Conservation (phyloP, 768 basidiomycete species). For the Panus rudis region DNA sequence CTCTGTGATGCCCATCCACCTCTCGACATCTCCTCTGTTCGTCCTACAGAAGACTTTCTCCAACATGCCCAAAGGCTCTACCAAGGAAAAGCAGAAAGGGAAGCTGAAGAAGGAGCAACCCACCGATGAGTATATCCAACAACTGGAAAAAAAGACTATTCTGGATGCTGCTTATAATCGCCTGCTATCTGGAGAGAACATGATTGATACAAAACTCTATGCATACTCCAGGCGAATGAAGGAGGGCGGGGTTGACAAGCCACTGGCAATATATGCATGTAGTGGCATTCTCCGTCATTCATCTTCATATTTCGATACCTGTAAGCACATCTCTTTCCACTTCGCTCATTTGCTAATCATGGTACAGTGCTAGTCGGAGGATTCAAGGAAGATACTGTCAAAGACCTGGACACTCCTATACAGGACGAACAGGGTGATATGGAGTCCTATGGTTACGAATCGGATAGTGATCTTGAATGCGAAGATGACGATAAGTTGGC, state of each 20-base stretch:
- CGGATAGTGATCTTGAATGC: not conserved
- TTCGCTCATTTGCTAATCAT: not conserved
- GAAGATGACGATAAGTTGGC: not conserved
- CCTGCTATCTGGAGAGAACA: not conserved
- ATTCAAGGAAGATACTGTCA: not conserved
- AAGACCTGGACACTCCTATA: not conserved
- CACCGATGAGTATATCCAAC: too few species aligned
- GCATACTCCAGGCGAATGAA: not conserved
- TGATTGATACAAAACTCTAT: not conserved
- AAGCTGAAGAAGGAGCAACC: too few species aligned
- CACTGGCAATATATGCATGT: not conserved
- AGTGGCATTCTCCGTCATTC: not conserved
- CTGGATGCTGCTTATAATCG: not conserved
- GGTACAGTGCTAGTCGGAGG: not conserved
- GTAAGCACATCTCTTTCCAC: not conserved
- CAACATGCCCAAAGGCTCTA: too few species aligned
- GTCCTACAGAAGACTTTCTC: too few species aligned
- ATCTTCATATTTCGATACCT: not conserved
- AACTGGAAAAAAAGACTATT: not conserved
- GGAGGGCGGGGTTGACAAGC: not conserved
- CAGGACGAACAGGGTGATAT: not conserved
- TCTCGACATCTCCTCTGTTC: too few species aligned
- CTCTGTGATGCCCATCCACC: too few species aligned
- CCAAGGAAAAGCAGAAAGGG: too few species aligned
- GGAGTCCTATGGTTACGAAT: not conserved